Evolutionary conservation across 106 monocot species (phyloP), one percentile per base, ranked within the genome.

Genomic region (Dactylorhiza incarnata): DNA sequence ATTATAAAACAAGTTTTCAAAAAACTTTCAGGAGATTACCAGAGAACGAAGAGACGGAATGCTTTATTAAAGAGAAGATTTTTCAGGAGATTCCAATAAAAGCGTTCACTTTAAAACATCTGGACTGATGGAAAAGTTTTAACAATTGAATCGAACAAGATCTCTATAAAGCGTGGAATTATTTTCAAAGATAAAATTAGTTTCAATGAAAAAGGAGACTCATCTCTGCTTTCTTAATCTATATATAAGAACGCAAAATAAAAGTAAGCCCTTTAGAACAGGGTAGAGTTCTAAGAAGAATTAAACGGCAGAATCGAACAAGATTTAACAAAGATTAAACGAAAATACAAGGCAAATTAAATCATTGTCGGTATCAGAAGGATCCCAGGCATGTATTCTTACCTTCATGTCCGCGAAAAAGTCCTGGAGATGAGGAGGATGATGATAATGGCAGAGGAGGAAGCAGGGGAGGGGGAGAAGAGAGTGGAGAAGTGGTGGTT

Each of bases 361-460:
- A 12, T 8, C 6, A 44, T 15, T 29, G 68, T 13, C 29, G 13
- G 16, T 13, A 43, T 3, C 43, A 68, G 26, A 68, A 44, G 43
- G 9, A 68, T 68, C 43, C 43, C 8, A 44, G 13, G 68, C 68
- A 11, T 44, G 17, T 69, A 6, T 46, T 69, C 37, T 37, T 46
- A 69, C 69, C 69, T 69, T 69, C 69, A 69, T 69, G 44, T 68
- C 37, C 14, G 7, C 68, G 44, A 13, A n/a, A 7, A 46, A 45
- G 13, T 5, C 69, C 45, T 16, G 45, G n/a, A 10, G 45, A 45
- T 16, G 45, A 69, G 6, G 9, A 68, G 16, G 37, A 9, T 26
- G 62, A 62, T 25, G 5, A 6, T 3, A 26, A 45, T 5, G 9
- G 45, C 17, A 17, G 69, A 69, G 17, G 26, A 65, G 26, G 52